These are phyloP conservation scores for Starmera caribaea DNA, from an alignment of 805 yeast species.

Conservation along the genomic window DNA sequence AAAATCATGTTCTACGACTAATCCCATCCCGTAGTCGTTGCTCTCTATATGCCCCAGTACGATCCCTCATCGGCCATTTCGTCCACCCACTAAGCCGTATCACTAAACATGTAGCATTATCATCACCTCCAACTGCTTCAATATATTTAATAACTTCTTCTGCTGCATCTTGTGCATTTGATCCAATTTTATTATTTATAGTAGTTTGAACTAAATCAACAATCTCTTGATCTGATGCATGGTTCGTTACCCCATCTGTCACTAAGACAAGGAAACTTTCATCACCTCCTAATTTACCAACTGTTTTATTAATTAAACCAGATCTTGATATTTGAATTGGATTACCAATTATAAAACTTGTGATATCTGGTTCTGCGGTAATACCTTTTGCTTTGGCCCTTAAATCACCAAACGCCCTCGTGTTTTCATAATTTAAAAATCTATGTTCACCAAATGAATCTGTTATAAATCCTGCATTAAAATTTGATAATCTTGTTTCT, in stretches of 20 bases:
- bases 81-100: conserved; percentile 88
- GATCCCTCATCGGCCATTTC: conserved; percentile 74
- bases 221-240: conserved; percentile 81
- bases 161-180: conserved; percentile 75
- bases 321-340: conserved; percentile 25
- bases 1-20: conserved; percentile 1
- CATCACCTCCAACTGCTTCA: conserved; percentile 84
- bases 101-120: conserved; percentile 89
- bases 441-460: conserved; percentile 93
- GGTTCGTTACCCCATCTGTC: conserved; percentile 82
- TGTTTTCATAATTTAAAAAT: conserved; percentile 74
- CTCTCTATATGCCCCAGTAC: conserved; percentile 78
- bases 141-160: conserved; percentile 77
- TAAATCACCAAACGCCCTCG: conserved; percentile 88
- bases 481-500: conserved; percentile 57
- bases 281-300: conserved; percentile 52
- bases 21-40: conserved; percentile 44
- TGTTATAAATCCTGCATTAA: conserved; percentile 52
- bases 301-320: conserved; percentile 13
- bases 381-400: conserved; percentile 76
- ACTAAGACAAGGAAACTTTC: conserved; percentile 79
- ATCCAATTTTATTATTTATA: conserved; percentile 55
- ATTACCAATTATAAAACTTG: conserved; percentile 61
- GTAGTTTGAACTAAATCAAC: conserved; percentile 78
- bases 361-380: conserved; percentile 85